Conservation (phyloP, 768 basidiomycete species). For the Sporobolomyces roseus region DNA sequence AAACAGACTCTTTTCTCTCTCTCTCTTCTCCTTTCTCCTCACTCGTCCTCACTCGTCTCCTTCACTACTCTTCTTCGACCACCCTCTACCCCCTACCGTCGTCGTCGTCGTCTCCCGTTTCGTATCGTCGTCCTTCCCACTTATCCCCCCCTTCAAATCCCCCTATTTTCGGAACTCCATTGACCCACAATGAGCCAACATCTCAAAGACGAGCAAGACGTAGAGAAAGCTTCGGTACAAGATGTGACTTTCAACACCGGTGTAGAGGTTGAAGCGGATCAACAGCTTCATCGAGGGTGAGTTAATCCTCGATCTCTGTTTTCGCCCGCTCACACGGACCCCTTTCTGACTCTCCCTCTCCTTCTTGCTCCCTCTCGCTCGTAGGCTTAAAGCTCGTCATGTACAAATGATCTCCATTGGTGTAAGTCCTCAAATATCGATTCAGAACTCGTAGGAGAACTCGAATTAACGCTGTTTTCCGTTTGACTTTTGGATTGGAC, state of each 20-base stretch:
- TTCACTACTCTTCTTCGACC: not conserved
- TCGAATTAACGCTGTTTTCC: too few species aligned
- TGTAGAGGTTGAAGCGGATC: constrained; percentile 1
- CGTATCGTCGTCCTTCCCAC: too few species aligned
- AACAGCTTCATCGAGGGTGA: constrained; percentile 17
- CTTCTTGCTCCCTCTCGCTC: not conserved
- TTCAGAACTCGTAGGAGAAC: not conserved
- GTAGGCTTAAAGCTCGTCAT: constrained; percentile 25
- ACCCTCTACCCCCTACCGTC: not conserved
- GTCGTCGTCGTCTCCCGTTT: too few species aligned
- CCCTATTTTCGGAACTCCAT: not conserved
- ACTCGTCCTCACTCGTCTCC: not conserved
- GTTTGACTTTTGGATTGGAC: not conserved
- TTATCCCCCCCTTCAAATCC: too few species aligned
- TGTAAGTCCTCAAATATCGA: not conserved
- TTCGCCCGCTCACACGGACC: not conserved
- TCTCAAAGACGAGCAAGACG: constrained; percentile 27
- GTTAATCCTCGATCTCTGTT: not conserved
- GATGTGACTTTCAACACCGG: constrained; percentile 14
- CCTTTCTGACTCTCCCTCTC: not conserved
- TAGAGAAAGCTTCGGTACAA: constrained; percentile 18
- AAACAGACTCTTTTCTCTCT: not conserved
- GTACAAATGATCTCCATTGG: constrained; percentile 37
- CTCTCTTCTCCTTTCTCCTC: not conserved
- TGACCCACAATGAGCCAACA: constrained; percentile 9